phyloP scores from a whole-genome alignment of 495 filamentous ascomycete genomes.

The Penicillium taxi region DNA sequence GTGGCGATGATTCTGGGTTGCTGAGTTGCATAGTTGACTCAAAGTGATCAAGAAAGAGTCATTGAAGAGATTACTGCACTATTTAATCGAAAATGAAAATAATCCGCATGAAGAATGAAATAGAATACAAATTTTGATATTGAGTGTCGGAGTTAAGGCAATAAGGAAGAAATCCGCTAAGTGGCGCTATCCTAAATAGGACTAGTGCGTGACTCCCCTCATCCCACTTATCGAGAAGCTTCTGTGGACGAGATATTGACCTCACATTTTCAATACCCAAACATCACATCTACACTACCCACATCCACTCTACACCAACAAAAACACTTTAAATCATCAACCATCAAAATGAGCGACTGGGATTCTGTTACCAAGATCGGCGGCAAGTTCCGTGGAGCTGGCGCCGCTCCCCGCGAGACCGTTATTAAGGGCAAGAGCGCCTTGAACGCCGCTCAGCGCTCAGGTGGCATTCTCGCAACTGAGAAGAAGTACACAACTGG shows the following conservation, averaged over 20 bases:
- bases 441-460: constrained; percentile 81
- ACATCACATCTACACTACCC: constrained; percentile 9
- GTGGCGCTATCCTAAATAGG: constrained; percentile 13
- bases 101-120: too few relatives aligned
- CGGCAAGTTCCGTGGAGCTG: constrained; percentile 56
- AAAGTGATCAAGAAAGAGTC: too few relatives aligned
- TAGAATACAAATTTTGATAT: too few relatives aligned
- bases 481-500: constrained; percentile 85
- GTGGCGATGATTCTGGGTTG: too few relatives aligned
- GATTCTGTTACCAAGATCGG: constrained; percentile 90
- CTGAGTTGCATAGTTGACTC: too few relatives aligned
- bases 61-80: too few relatives aligned
- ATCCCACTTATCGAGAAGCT: constrained; percentile 39
- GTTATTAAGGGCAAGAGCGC: constrained; percentile 81
- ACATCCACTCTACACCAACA: constrained; percentile 2
- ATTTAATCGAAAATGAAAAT: too few relatives aligned
- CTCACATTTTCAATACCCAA: constrained; percentile 26
- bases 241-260: constrained; percentile 40
- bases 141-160: too few relatives aligned
- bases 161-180: too few relatives aligned
- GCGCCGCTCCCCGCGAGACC: constrained; percentile 62
- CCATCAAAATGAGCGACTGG: constrained; percentile 59
- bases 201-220: constrained; percentile 25
- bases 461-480: constrained; percentile 66
- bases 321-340: constrained; percentile 3